Base-by-base conservation (phyloP, 164 flowering plant genomes). In the Annona squamosa region DNA sequence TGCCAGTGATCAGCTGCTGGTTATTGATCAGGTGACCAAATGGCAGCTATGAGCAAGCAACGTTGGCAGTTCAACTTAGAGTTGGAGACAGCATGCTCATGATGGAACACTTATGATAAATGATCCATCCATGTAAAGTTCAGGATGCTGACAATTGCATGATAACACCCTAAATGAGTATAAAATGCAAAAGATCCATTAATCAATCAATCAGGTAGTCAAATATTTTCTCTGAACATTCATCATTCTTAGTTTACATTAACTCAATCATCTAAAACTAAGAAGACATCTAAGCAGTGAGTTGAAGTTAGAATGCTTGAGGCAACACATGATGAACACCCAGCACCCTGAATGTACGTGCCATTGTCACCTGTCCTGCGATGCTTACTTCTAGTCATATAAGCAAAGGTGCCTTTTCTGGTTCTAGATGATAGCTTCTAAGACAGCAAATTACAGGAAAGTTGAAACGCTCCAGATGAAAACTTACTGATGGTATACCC, bases 401-500 rank as follows among this genome's bases (percentile, higher is more conserved):
- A 52, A 9, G 59, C 59, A 52, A 52, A 52, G 13, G 13, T 52
- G 13, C 13, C 59, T 52, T 52, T 9, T 10, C 59, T 9, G 59
- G 59, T 52, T 52, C 10, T 16, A 52, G 13, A 52, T 52, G 9
- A 6, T 52, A 52, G 2, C 13, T 52, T 9, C 7, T 5, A 9
- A 16, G 59, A 52, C 9, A 7, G 13, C 13, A 52, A 52, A 52
- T 9, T 52, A 16, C 59, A 52, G 9, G 59, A 10, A 10, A 52
- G 59, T 16, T 52, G 13, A 52, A 52, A 52, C 9, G 9, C 9
- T 52, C 13, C 59, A 52, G 13, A 16, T 52, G 3, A 16, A 70
- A 79, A 80, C 98, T 79, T 87, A 93, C 97, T 5, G 80, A 62
- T 69, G 91, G 74, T 77, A 96, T 74, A 48, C 99, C 99, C 97